Evolutionary conservation across 2,329 filamentous ascomycete species (phyloP), one percentile per base, ranked within the genome.

Genomic region (Cladophialophora immunda): DNA sequence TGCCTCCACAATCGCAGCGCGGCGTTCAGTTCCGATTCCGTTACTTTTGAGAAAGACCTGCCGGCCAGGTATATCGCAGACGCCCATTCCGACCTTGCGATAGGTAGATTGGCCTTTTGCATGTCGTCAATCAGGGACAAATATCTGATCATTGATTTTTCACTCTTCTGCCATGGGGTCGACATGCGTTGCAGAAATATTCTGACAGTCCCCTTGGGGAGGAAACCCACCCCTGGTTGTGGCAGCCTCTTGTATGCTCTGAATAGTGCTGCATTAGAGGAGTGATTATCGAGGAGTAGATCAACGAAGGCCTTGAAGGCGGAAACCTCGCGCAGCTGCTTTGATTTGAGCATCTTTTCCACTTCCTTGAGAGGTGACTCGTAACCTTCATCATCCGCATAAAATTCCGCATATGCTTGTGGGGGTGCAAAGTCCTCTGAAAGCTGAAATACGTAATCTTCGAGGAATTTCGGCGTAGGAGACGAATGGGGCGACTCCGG

Each of bases 71-170:
- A 86, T 59, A 97, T 87, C 41, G 93, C 94, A 45, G 88, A 89
- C 68, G 92, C 97, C 94, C 94, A 99, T 75, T 97, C 88, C 0
- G 83, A 80, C 4, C 80, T 81, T 0, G 83, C 86, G 63, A 98
- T 81, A 0, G 89, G 85, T 53, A 97, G 87, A 1, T 88, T 87
- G n/a, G 88, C 86, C 61, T 84, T 84, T 73, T 92, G 90, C 81
- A 96, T 90, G 73, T 99, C 94, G 69, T 94, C 89, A 19, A 98
- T 84, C 27, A 97, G 82, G 4, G 89, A 88, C 69, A 97, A 90
- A 78, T 94, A 98, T 62, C 92, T 90, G 73, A 92, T 82, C 90
- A 93, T 96, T 55, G 88, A 85, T 69, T 79, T 82, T 17, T 85
- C 78, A 58, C 85, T 80, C 65, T 87, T 85, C 45, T 84, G 83